Percentiles rank a stretch among this genome's conserved stretches.
These are phyloP conservation scores for Trichodelitschia bisporula DNA, from an alignment of 495 filamentous ascomycete genomes.

Conservation along the genomic window DNA sequence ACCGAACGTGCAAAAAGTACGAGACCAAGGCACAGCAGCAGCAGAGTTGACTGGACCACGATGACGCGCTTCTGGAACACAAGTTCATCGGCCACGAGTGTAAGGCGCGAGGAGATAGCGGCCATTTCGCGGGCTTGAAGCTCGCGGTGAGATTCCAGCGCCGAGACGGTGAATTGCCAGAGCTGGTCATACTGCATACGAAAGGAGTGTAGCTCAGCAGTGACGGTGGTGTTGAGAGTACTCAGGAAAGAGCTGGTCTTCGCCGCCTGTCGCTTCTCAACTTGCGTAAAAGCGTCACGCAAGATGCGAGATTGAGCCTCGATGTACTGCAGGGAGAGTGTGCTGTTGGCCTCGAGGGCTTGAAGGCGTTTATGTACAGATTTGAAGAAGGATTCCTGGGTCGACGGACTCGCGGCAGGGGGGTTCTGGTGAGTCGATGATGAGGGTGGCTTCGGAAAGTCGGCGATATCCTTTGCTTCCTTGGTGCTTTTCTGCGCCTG, in stretches of 20 bases:
- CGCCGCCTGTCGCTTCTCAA: constrained; percentile 65
- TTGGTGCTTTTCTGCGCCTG: not conserved
- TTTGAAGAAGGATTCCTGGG: constrained; percentile 95
- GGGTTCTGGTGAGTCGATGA: constrained; percentile 26
- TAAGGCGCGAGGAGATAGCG: constrained; percentile 58
- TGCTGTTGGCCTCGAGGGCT: constrained; percentile 75
- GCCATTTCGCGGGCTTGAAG: constrained; percentile 57
- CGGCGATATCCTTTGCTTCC: too few relatives aligned
- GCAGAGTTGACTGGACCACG: constrained; percentile 64
- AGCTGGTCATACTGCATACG: constrained; percentile 80
- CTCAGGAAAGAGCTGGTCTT: constrained; percentile 68
- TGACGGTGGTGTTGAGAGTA: constrained; percentile 61
- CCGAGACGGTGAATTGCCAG: constrained; percentile 83
- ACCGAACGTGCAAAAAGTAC: constrained; percentile 48
- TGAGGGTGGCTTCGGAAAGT: too few relatives aligned
- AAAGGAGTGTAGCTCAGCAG: constrained; percentile 52
- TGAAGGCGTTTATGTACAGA: constrained; percentile 79
- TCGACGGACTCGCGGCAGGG: constrained; percentile 44
- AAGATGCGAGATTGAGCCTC: constrained; percentile 85
- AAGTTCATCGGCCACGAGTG: constrained; percentile 74
- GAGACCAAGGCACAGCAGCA: constrained; percentile 68
- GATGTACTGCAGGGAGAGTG: constrained; percentile 83
- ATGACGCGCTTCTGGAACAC: constrained; percentile 90
- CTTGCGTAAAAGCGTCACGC: constrained; percentile 71
- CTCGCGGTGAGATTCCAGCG: constrained; percentile 66